These are phyloP conservation scores for Cystobasidium ongulense DNA, from an alignment of 768 basidiomycete genomes.

Conservation along the genomic window DNA sequence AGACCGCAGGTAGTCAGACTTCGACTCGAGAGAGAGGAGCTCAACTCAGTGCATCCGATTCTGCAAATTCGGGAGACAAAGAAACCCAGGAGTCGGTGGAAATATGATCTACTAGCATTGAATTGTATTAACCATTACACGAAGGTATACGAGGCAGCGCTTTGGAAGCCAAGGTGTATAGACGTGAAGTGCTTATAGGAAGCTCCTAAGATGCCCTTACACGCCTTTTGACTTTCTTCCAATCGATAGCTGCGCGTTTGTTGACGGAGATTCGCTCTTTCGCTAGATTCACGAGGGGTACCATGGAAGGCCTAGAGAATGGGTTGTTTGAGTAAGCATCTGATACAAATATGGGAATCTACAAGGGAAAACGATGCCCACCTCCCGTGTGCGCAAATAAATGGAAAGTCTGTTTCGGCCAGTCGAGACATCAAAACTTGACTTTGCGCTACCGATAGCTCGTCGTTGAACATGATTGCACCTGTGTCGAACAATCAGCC, in stretches of 20 bases:
- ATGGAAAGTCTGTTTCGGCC: conserved; percentile 68
- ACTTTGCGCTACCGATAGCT: conserved; percentile 61
- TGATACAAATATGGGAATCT: neutral
- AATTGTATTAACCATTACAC: neutral
- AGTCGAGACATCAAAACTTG: conserved; percentile 60
- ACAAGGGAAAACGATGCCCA: neutral
- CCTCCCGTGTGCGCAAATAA: conserved; percentile 87
- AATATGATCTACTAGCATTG: neutral
- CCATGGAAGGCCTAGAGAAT: conserved; percentile 9
- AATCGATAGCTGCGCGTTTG: neutral
- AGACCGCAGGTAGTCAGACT: no score
- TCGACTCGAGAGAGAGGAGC: no score
- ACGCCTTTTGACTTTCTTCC: neutral
- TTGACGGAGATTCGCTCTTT: neutral
- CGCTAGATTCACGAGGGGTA: neutral
- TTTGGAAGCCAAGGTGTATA: no score
- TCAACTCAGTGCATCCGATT: no score
- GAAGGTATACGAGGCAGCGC: no score
- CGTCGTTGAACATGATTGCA: conserved; percentile 95
- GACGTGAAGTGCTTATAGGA: no score
- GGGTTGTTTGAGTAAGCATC: neutral
- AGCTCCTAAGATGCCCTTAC: neutral
- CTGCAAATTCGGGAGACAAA: no score
- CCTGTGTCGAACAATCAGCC: conserved; percentile 50
- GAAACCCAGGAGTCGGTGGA: neutral